Conservation (phyloP, 495 filamentous ascomycete genomes). For the Hapsidospora chrysogenum region DNA sequence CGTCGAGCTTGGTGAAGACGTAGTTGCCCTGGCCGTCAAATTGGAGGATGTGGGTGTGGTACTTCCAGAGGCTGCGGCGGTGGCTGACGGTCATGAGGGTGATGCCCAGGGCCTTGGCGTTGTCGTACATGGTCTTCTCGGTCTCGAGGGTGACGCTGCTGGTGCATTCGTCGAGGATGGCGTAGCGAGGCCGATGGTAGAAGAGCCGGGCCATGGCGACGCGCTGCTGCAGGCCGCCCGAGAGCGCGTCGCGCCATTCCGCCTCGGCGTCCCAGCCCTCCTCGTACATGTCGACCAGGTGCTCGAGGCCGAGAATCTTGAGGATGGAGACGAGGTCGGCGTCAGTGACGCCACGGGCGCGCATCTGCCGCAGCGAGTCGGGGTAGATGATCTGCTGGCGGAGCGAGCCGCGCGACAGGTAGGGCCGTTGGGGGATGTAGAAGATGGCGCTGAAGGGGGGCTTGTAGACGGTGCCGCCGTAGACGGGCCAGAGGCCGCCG, state of each 20-base stretch:
- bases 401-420: conserved; percentile 73
- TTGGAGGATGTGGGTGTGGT: conserved; percentile 83
- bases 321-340: conserved; percentile 63
- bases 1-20: conserved; percentile 81
- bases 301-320: conserved; percentile 61
- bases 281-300: conserved; percentile 62
- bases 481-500: conserved; percentile 96
- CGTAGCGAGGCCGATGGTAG: conserved; percentile 83
- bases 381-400: conserved; percentile 96
- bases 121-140: conserved; percentile 93
- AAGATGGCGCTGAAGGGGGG: conserved; percentile 84
- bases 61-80: conserved; percentile 84
- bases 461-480: conserved; percentile 82
- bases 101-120: conserved; percentile 75
- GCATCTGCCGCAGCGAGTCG: conserved; percentile 75
- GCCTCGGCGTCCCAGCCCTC: conserved; percentile 85
- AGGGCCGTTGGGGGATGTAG: conserved; percentile 94
- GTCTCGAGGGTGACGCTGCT: conserved; percentile 83
- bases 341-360: conserved; percentile 68
- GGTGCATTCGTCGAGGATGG: conserved; percentile 95
- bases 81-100: conserved; percentile 95
- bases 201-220: conserved; percentile 94
- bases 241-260: conserved; percentile 88
- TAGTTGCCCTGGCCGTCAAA: conserved; percentile 91
- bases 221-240: conserved; percentile 85